Base-by-base conservation (phyloP, 108 stramenopile genomes). In the Skeletonema marinoi region DNA sequence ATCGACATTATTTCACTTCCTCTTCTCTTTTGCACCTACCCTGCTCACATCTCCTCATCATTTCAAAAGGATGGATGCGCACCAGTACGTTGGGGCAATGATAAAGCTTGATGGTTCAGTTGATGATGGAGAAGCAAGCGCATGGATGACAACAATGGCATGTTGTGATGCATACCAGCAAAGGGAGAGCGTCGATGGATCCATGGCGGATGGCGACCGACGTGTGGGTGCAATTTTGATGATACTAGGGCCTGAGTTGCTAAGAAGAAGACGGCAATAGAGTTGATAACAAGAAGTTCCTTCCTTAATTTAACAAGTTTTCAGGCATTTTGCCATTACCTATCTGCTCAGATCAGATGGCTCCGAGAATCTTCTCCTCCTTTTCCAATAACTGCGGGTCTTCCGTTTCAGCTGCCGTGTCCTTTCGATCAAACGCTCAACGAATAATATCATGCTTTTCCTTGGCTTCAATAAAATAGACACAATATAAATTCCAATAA, bases 91-190 rank as follows among this genome's bases (percentile, higher is more conserved):
- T 14, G 70, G 70, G 32, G 83, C 81, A n/a, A 64, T 87, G n/a
- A 88, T 93, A 1, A 75, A 85, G 33, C 71, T 89, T 32, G 86
- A 93, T 76, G 94, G 91, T n/a, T 83, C 84, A 14, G 81, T 91
- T 42, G 92, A 93, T 41, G 92, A 93, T 66, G 92, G 92, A 4
- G 94, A 96, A 76, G 90, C 90, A 13, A 86, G 81, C 58, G 90
- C 90, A n/a, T 96, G 94, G 94, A 91, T 96, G 90, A 88, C 86
- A 29, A 88, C 86, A 35, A 89, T 92, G 89, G 86, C 88, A 17
- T 92, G 92, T 72, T 96, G 94, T 60, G 94, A 96, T 80, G 80
- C 90, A n/a, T 96, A 92, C 70, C 87, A 88, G 59, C 94, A 96
- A 74, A 85, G 94, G 33, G 92, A 89, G 70, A 88, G 86, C 65